Conservation (phyloP, 192 early-diverging fungal genomes). For the Coemansia sp. region DNA sequence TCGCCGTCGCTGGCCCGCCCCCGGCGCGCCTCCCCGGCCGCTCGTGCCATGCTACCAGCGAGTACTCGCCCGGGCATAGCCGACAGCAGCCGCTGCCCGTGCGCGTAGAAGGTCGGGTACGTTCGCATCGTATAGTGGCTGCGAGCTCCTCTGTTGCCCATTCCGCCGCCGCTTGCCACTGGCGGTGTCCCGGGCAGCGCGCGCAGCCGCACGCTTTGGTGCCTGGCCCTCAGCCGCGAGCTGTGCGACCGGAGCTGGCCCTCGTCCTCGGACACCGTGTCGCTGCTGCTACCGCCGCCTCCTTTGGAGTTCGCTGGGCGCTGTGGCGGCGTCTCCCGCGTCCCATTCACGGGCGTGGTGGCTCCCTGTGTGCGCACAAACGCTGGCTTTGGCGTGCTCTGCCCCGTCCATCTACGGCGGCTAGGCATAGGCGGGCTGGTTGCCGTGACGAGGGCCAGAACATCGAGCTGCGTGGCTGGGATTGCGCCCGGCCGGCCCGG, state of each 20-base stretch:
- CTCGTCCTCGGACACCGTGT: slow-evolving; percentile 55
- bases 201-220: slow-evolving; percentile 29
- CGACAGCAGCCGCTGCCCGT: background rate
- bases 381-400: too few species aligned
- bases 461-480: slow-evolving; percentile 52
- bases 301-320: background rate
- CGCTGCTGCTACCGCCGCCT: slow-evolving; percentile 25
- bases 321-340: background rate
- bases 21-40: background rate
- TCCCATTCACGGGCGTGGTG: background rate
- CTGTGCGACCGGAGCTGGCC: slow-evolving; percentile 45
- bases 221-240: slow-evolving; percentile 26
- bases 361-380: too few species aligned
- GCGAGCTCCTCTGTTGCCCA: background rate
- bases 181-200: slow-evolving; percentile 11
- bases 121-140: background rate
- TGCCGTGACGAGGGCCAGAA: slow-evolving; percentile 53
- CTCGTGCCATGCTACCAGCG: background rate
- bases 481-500: slow-evolving; percentile 17
- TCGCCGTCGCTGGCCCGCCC: slow-evolving; percentile 19
- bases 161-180: background rate
- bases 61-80: slow-evolving; percentile 1
- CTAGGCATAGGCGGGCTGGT: slow-evolving; percentile 58
- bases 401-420: slow-evolving; percentile 35
- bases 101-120: background rate